phyloP scores from a whole-genome alignment of 805 yeast species.

The Candida khao-thaluensis region DNA sequence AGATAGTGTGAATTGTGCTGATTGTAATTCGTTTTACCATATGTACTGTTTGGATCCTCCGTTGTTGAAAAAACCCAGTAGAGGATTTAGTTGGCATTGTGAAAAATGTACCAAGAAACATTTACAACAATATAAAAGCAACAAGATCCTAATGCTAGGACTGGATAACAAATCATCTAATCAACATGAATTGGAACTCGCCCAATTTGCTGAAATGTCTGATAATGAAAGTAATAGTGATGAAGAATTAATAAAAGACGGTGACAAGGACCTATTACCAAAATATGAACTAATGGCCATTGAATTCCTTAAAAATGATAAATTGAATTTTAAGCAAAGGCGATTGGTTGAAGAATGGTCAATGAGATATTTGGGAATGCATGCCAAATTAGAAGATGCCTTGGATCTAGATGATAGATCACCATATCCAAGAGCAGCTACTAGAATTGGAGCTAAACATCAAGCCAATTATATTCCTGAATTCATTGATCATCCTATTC shows the following conservation, averaged over 20 bases:
- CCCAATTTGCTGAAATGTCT: neutral
- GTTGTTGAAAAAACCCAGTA: slow-evolving; percentile 67
- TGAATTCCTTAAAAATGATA: slow-evolving; percentile 50
- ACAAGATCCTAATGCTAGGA: slow-evolving; percentile 39
- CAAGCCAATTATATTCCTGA: slow-evolving; percentile 68
- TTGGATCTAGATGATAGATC: slow-evolving; percentile 69
- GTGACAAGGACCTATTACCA: slow-evolving; percentile 32
- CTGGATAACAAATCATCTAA: slow-evolving; percentile 43
- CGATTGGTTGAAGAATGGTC: slow-evolving; percentile 75
- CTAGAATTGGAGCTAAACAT: slow-evolving; percentile 70
- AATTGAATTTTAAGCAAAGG: slow-evolving; percentile 43
- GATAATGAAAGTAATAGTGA: slow-evolving; percentile 16
- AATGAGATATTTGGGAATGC: slow-evolving; percentile 74
- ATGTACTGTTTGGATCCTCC: slow-evolving; percentile 88
- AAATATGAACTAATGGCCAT: slow-evolving; percentile 58
- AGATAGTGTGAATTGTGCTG: slow-evolving; percentile 79
- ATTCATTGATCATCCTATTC: slow-evolving; percentile 54
- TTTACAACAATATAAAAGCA: slow-evolving; percentile 44
- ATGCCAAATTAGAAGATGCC: slow-evolving; percentile 72
- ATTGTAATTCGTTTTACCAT: slow-evolving; percentile 69
- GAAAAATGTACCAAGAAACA: slow-evolving; percentile 67
- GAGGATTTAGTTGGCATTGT: slow-evolving; percentile 92
- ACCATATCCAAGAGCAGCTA: slow-evolving; percentile 77
- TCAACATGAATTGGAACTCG: slow-evolving; percentile 29
- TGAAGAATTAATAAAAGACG: neutral